Evolutionary conservation across 1,284 basidiomycete genomes (phyloP).

Genomic region (Ceratobasidium papillatum): DNA sequence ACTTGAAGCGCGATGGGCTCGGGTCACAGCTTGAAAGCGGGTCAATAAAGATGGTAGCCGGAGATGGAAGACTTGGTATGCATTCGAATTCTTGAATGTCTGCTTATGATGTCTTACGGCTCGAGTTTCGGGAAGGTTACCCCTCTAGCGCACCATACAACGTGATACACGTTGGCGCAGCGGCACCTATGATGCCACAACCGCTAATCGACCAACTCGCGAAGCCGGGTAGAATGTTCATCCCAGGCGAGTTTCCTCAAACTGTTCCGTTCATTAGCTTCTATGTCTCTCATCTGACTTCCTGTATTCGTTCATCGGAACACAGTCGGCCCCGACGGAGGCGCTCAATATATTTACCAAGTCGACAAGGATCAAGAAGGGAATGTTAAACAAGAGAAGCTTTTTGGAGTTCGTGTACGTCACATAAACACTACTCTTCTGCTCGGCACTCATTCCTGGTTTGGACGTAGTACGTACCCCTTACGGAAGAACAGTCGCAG

Average conservation of each 20-base stretch:
- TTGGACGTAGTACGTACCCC: constrained; percentile 26
- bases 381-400: constrained; percentile 66
- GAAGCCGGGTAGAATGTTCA: constrained; percentile 76
- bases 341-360: constrained; percentile 69
- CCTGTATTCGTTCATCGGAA: neutral
- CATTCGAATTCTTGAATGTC: constrained; percentile 6
- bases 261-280: too few relatives aligned
- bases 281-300: neutral
- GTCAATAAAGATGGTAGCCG: constrained; percentile 68
- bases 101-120: neutral
- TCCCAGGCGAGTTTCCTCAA: constrained; percentile 56
- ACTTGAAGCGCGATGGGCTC: constrained; percentile 76
- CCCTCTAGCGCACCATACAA: constrained; percentile 73
- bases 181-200: constrained; percentile 79
- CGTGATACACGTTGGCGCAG: constrained; percentile 95
- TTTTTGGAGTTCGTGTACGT: constrained; percentile 86
- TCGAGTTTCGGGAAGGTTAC: constrained; percentile 40
- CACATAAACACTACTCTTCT: neutral
- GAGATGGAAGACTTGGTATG: constrained; percentile 83
- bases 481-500: constrained; percentile 37
- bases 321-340: constrained; percentile 69
- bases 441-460: neutral
- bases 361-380: constrained; percentile 85
- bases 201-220: constrained; percentile 83
- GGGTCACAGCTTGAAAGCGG: constrained; percentile 29